Evolutionary conservation across 495 filamentous ascomycete species (phyloP).

Genomic region (Xylaria venustula): DNA sequence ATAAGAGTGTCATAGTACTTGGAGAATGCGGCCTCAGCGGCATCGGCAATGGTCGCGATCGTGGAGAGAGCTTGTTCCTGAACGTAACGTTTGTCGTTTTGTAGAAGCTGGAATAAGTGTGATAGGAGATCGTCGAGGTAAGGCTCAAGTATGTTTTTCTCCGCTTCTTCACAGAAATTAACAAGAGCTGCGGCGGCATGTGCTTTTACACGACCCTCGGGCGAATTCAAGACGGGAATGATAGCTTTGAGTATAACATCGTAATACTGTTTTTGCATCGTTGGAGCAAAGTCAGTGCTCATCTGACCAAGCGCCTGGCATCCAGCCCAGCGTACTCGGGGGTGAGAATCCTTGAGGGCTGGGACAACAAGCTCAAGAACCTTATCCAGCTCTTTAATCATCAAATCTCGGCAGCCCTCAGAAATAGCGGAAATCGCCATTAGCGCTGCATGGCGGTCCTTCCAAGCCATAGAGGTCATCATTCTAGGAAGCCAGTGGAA

Average conservation of each 20-base stretch:
- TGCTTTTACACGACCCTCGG: slow-evolving; percentile 91
- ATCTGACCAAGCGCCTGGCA: slow-evolving; percentile 99
- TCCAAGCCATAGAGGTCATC: slow-evolving; percentile 94
- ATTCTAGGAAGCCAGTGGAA: slow-evolving; percentile 96
- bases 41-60: slow-evolving; percentile 97
- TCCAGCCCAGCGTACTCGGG: slow-evolving; percentile 94
- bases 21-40: slow-evolving; percentile 91
- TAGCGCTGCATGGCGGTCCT: slow-evolving; percentile 92
- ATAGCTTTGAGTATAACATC: slow-evolving; percentile 81
- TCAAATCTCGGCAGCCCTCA: slow-evolving; percentile 92
- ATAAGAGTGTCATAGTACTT: slow-evolving; percentile 94
- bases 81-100: slow-evolving; percentile 89
- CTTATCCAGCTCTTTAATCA: slow-evolving; percentile 91
- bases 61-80: slow-evolving; percentile 98
- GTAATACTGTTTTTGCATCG: slow-evolving; percentile 97
- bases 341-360: slow-evolving; percentile 85
- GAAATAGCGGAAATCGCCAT: slow-evolving; percentile 99
- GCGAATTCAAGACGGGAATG: slow-evolving; percentile 85
- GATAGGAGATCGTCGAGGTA: slow-evolving; percentile 87
- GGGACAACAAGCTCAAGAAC: slow-evolving; percentile 92
- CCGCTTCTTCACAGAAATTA: slow-evolving; percentile 99
- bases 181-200: slow-evolving; percentile 96
- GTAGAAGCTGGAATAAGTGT: slow-evolving; percentile 78
- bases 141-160: slow-evolving; percentile 87
- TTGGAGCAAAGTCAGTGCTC: slow-evolving; percentile 99